A percentile compares a stretch with the other conserved stretches of the same genome.
Evolutionary conservation across 805 yeast genomes (phyloP).

Genomic region (Wickerhamiella nectarea): DNA sequence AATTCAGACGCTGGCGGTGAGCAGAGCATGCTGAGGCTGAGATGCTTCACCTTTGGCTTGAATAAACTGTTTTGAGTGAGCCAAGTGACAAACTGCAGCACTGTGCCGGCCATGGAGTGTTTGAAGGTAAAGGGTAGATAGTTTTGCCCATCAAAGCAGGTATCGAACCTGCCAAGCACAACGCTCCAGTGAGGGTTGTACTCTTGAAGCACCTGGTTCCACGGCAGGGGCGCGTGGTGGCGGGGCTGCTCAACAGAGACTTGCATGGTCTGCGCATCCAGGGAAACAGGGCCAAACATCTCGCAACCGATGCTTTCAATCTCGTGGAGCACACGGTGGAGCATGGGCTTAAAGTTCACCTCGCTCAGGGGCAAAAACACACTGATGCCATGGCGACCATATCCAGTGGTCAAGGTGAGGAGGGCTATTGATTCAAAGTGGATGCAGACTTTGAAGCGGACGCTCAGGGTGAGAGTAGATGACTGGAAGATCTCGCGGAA

Average conservation of each 20-base stretch:
- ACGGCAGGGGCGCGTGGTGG: neutral
- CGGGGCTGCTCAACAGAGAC: neutral
- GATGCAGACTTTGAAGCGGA: constrained; percentile 1
- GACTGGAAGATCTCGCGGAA: constrained; percentile 1
- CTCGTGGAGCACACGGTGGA: constrained; percentile 1
- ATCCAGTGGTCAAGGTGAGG: neutral
- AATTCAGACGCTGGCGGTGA: constrained; percentile 7
- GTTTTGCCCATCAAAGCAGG: neutral
- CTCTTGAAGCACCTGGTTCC: neutral
- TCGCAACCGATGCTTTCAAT: constrained; percentile 1
- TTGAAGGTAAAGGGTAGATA: constrained; percentile 1
- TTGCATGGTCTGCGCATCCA: neutral
- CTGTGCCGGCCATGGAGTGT: constrained; percentile 7
- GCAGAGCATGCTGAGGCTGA: neutral
- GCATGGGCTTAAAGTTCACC: neutral
- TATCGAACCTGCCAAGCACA: neutral
- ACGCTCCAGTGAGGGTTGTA: neutral
- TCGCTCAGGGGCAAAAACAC: constrained; percentile 2
- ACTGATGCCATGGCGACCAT: constrained; percentile 5
- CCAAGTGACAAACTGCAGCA: constrained; percentile 4
- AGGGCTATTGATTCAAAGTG: constrained; percentile 1
- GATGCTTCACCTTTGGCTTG: neutral
- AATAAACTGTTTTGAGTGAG: neutral
- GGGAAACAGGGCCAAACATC: neutral
- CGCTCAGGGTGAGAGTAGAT: neutral